phyloP scores from a whole-genome alignment of 331 rosid genomes.

The Malus hybrid region DNA sequence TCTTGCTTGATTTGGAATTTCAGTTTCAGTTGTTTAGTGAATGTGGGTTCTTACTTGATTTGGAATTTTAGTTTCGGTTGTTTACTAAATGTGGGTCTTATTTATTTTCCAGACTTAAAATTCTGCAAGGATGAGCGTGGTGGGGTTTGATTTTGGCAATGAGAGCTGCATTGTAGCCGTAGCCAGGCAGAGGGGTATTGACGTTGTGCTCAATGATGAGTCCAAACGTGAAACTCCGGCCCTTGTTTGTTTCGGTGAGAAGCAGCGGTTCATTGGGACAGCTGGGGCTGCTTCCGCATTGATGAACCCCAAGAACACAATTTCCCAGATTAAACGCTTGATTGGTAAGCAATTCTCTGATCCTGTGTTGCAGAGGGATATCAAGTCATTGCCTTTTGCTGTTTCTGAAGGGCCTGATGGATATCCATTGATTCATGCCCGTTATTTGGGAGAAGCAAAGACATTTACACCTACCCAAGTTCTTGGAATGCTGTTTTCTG shows the following conservation, averaged over 20 bases:
- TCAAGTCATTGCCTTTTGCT: conserved; percentile 61
- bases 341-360: conserved; percentile 65
- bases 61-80: neutral
- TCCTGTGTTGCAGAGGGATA: conserved; percentile 73
- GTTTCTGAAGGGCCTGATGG: conserved; percentile 86
- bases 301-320: conserved; percentile 92
- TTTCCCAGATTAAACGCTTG: conserved; percentile 73
- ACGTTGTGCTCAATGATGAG: conserved; percentile 92
- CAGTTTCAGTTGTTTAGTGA: conserved; percentile 19
- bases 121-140: conserved; percentile 72
- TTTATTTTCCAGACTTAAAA: conserved; percentile 11
- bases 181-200: conserved; percentile 94
- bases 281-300: conserved; percentile 88
- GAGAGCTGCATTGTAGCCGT: conserved; percentile 97
- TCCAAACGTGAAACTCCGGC: conserved; percentile 96
- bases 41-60: neutral
- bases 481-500: conserved; percentile 68
- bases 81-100: neutral
- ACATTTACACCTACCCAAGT: conserved; percentile 82
- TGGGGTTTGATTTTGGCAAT: conserved; percentile 92
- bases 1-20: conserved; percentile 84
- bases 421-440: conserved; percentile 68
- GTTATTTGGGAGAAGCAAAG: conserved; percentile 62
- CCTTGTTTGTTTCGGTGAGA: conserved; percentile 85
- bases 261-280: conserved; percentile 87